Evolutionary conservation across 192 early-diverging fungal species (phyloP).

Genomic region (Phycomyces nitens): DNA sequence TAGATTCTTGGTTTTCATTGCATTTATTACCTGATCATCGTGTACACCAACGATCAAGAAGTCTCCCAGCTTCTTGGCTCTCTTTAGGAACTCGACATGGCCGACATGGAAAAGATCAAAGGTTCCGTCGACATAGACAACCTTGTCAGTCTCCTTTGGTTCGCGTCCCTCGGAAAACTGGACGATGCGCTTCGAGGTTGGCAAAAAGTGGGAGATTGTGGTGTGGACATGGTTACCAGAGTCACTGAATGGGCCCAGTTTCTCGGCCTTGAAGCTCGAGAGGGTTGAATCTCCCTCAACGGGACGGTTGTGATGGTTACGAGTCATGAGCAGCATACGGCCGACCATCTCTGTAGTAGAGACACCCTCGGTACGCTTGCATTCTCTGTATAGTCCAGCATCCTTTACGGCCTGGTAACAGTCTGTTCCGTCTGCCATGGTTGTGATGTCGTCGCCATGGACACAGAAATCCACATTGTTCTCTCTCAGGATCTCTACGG

Average conservation of each 20-base stretch:
- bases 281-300: slow-evolving; percentile 42
- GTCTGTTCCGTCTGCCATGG: slow-evolving; percentile 91
- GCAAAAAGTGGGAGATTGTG: slow-evolving; percentile 81
- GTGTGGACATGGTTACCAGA: slow-evolving; percentile 62
- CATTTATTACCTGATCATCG: slow-evolving; percentile 77
- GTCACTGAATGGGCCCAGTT: slow-evolving; percentile 53
- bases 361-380: slow-evolving; percentile 91
- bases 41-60: slow-evolving; percentile 93
- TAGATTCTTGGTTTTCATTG: no score
- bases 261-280: slow-evolving; percentile 53
- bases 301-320: slow-evolving; percentile 73
- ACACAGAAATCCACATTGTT: slow-evolving; percentile 94
- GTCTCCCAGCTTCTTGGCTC: slow-evolving; percentile 80
- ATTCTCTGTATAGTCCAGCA: slow-evolving; percentile 91
- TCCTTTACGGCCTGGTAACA: slow-evolving; percentile 96
- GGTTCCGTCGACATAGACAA: slow-evolving; percentile 95
- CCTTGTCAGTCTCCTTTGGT: slow-evolving; percentile 70
- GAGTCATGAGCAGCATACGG: slow-evolving; percentile 92
- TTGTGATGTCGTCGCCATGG: slow-evolving; percentile 97
- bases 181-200: slow-evolving; percentile 80
- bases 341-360: slow-evolving; percentile 96
- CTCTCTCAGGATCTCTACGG: slow-evolving; percentile 77
- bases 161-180: slow-evolving; percentile 86
- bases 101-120: slow-evolving; percentile 95
- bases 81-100: slow-evolving; percentile 90